These are phyloP conservation scores for Candida coquimbonensis DNA, from an alignment of 805 yeast genomes.

Conservation along the genomic window DNA sequence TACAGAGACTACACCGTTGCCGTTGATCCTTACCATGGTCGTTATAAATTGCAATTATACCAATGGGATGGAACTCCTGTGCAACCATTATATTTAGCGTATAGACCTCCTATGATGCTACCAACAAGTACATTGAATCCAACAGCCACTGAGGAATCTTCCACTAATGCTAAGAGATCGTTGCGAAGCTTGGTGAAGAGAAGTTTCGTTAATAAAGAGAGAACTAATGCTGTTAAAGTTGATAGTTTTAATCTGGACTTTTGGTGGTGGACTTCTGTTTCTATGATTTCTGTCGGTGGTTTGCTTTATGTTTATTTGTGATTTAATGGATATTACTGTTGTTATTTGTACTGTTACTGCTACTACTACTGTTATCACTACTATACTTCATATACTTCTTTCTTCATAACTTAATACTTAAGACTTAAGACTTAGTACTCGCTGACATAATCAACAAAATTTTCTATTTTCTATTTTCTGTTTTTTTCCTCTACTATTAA, in stretches of 20 bases:
- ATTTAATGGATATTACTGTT: background rate
- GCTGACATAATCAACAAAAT: background rate
- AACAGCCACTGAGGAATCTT: conserved; percentile 34
- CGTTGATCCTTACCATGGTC: conserved; percentile 78
- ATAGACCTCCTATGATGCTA: conserved; percentile 92
- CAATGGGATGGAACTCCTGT: conserved; percentile 72
- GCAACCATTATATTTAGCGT: conserved; percentile 88
- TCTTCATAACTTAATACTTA: too few relatives aligned
- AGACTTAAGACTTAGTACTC: too few relatives aligned
- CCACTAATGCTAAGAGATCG: conserved; percentile 30
- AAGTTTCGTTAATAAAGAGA: conserved; percentile 69
- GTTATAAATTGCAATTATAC: conserved; percentile 65
- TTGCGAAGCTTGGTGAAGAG: conserved; percentile 49
- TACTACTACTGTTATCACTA: too few relatives aligned
- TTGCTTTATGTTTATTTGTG: conserved; percentile 22
- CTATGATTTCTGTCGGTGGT: conserved; percentile 35
- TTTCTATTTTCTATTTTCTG: background rate
- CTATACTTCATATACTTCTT: too few relatives aligned
- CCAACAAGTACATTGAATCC: conserved; percentile 93
- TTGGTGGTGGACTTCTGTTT: conserved; percentile 54
- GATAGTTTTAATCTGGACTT: conserved; percentile 34
- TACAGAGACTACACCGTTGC: conserved; percentile 51
- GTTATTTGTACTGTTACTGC: too few relatives aligned
- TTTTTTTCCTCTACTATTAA: background rate
- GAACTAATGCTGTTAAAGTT: conserved; percentile 61